Conservation (phyloP, 305 asterid species). For the Rubia tinctorum region DNA sequence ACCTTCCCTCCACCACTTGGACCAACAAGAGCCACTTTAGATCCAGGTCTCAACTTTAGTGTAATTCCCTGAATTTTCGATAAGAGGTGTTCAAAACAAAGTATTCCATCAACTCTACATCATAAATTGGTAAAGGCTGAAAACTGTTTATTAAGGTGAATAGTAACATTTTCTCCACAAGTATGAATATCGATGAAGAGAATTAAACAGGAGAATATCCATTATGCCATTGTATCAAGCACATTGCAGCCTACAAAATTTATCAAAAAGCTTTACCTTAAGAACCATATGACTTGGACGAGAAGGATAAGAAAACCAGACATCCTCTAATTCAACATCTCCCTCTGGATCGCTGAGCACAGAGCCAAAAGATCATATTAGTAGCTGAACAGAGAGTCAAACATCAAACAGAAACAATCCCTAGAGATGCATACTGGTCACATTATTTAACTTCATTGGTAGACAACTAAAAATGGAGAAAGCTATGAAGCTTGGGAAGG, state of each 20-base stretch:
- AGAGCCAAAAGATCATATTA: constrained; percentile 7
- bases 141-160: not conserved
- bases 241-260: not conserved
- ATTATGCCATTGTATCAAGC: not conserved
- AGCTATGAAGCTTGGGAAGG: not conserved
- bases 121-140: not conserved
- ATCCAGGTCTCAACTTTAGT: constrained; percentile 58
- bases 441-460: not conserved
- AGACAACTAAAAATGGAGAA: not conserved
- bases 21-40: constrained; percentile 87
- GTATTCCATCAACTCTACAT: not conserved
- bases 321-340: constrained; percentile 70
- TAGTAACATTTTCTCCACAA: not conserved
- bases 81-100: not conserved
- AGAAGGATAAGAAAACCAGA: constrained; percentile 91
- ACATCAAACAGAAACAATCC: not conserved
- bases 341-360: constrained; percentile 58
- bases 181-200: not conserved
- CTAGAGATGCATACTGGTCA: not conserved
- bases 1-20: constrained; percentile 99
- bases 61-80: constrained; percentile 62
- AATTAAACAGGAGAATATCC: not conserved
- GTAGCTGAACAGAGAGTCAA: not conserved
- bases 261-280: constrained; percentile 38
- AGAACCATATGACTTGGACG: constrained; percentile 76